A percentile compares a stretch with the other conserved stretches of the same genome.
phyloP scores from a whole-genome alignment of 2,329 filamentous ascomycete genomes.

The Bipolaris zeicola region DNA sequence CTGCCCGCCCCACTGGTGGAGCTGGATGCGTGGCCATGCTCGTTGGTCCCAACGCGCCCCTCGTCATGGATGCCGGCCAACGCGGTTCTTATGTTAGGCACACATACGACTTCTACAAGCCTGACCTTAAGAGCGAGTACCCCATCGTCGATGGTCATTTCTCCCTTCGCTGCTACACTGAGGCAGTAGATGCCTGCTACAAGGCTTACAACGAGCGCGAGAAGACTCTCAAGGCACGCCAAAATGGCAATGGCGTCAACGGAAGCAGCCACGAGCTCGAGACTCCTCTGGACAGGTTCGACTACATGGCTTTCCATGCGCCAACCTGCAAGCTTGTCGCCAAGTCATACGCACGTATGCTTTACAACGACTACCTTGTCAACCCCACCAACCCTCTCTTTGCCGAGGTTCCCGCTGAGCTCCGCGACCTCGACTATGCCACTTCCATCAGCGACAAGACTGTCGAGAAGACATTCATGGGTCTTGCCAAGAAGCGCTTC shows the following conservation, averaged over 20 bases:
- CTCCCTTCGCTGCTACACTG: constrained; percentile 60
- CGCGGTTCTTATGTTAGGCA: constrained; percentile 59
- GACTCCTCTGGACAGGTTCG: constrained; percentile 58
- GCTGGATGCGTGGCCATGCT: constrained; percentile 61
- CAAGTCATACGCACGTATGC: constrained; percentile 59
- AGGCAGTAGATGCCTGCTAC: constrained; percentile 60
- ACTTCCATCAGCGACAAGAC: constrained; percentile 58
- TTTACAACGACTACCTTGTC: constrained; percentile 59
- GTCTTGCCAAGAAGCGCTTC: constrained; percentile 59
- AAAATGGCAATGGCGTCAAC: constrained; percentile 48
- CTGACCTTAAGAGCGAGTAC: constrained; percentile 60
- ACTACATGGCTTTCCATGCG: constrained; percentile 62
- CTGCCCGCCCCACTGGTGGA: constrained; percentile 59
- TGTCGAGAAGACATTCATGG: constrained; percentile 60
- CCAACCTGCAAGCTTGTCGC: constrained; percentile 61
- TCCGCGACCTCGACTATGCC: constrained; percentile 54
- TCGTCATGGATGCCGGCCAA: constrained; percentile 57
- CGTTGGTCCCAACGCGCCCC: constrained; percentile 57
- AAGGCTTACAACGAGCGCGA: constrained; percentile 59
- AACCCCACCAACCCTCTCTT: constrained; percentile 56
- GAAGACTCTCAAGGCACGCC: constrained; percentile 52
- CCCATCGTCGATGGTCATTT: constrained; percentile 60
- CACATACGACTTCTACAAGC: constrained; percentile 62
- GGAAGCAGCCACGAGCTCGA: constrained; percentile 48
- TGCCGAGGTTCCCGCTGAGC: constrained; percentile 56